These are phyloP conservation scores for Scytalidium sp. DNA, from an alignment of 2,329 filamentous ascomycete genomes.

Conservation along the genomic window DNA sequence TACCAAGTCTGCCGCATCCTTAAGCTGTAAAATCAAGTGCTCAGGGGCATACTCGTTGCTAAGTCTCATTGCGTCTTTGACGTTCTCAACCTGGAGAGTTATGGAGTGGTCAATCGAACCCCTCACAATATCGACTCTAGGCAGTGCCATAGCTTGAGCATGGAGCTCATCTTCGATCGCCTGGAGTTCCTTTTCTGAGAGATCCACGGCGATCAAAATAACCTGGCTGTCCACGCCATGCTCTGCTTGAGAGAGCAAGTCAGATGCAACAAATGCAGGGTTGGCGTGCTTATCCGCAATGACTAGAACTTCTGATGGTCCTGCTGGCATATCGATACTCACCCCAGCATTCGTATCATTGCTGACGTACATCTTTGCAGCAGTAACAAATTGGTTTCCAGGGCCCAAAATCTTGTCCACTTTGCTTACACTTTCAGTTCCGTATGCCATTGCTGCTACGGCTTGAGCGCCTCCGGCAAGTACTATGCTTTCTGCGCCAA, in stretches of 20 bases:
- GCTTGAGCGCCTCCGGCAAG: constrained; percentile 94
- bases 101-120: constrained; percentile 90
- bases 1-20: constrained; percentile 71
- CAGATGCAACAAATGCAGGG: constrained; percentile 92
- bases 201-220: constrained; percentile 79
- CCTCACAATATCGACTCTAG: constrained; percentile 88
- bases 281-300: constrained; percentile 85
- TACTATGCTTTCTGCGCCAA: constrained; percentile 93
- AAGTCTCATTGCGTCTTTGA: constrained; percentile 72
- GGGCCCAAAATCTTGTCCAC: constrained; percentile 98
- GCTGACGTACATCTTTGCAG: constrained; percentile 96
- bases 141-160: constrained; percentile 79
- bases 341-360: constrained; percentile 96
- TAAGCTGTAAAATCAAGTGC: constrained; percentile 89
- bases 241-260: constrained; percentile 92
- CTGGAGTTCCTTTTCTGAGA: constrained; percentile 67
- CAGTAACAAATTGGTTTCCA: constrained; percentile 97
- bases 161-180: constrained; percentile 93
- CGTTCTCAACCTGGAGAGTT: constrained; percentile 70
- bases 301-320: constrained; percentile 95
- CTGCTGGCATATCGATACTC: constrained; percentile 97
- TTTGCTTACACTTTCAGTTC: constrained; percentile 89
- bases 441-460: constrained; percentile 94
- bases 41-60: constrained; percentile 97
- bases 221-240: constrained; percentile 97